phyloP scores from a whole-genome alignment of 2,329 filamentous ascomycete genomes.

The Sporothrix sp. region DNA sequence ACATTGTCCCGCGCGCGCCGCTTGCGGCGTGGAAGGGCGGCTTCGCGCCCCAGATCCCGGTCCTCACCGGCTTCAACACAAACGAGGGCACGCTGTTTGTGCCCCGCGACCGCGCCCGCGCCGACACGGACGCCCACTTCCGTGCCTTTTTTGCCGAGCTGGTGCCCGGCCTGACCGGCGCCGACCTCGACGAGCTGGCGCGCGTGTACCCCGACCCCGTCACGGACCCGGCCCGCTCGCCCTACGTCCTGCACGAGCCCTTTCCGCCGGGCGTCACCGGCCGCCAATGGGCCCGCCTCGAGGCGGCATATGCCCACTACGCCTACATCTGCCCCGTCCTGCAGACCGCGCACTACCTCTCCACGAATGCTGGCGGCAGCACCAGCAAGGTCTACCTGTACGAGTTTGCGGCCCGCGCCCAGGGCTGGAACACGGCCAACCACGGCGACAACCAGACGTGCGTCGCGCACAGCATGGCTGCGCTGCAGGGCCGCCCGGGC shows the following conservation, averaged over 20 bases:
- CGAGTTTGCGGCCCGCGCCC: conserved; percentile 44
- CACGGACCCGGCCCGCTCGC: conserved; percentile 15
- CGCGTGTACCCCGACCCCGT: conserved; percentile 52
- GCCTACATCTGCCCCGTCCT: conserved; percentile 56
- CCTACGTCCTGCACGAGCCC: conserved; percentile 26
- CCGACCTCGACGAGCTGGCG: conserved; percentile 47
- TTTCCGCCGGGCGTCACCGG: conserved; percentile 32
- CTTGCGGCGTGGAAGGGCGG: conserved; percentile 48
- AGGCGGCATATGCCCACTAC: conserved; percentile 54
- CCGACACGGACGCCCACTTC: conserved; percentile 42
- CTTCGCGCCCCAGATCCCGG: conserved; percentile 38
- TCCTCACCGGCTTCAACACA: conserved; percentile 61
- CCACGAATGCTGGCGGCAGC: conserved; percentile 14
- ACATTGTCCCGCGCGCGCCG: conserved; percentile 46
- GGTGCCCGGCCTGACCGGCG: conserved; percentile 44
- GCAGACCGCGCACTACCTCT: conserved; percentile 43
- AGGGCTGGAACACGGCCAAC: conserved; percentile 30
- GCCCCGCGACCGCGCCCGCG: conserved; percentile 28
- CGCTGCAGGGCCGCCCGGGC: conserved; percentile 27
- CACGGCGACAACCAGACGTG: conserved; percentile 38
- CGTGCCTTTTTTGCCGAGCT: conserved; percentile 50
- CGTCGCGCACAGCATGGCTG: conserved; percentile 34
- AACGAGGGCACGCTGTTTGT: conserved; percentile 62
- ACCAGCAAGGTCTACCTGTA: conserved; percentile 42
- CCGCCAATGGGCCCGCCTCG: conserved; percentile 46